Evolutionary conservation across 2,329 filamentous ascomycete genomes (phyloP).

Genomic region (Alternaria solani): DNA sequence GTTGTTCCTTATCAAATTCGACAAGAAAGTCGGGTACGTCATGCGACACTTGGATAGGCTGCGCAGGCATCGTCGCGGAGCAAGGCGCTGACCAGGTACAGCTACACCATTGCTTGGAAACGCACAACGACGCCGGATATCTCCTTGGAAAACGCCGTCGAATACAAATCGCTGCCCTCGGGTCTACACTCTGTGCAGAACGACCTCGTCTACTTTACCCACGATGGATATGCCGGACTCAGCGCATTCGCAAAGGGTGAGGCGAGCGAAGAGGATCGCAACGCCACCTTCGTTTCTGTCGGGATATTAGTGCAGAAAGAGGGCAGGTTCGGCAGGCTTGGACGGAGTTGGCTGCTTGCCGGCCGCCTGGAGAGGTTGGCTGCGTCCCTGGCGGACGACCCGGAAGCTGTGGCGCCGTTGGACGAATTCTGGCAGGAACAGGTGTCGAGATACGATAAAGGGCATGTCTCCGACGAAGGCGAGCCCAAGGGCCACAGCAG

Average conservation of each 20-base stretch:
- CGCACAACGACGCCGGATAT: slow-evolving; percentile 71
- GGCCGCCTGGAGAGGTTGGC: slow-evolving; percentile 77
- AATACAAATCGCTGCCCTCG: slow-evolving; percentile 95
- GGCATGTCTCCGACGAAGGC: not conserved
- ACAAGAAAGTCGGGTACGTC: slow-evolving; percentile 84
- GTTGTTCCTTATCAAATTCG: slow-evolving; percentile 88
- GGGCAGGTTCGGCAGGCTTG: slow-evolving; percentile 74
- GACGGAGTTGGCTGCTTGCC: slow-evolving; percentile 89
- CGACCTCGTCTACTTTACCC: slow-evolving; percentile 92
- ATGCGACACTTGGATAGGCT: slow-evolving; percentile 6
- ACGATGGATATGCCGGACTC: slow-evolving; percentile 82
- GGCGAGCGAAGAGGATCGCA: slow-evolving; percentile 78
- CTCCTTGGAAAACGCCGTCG: slow-evolving; percentile 83
- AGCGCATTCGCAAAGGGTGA: slow-evolving; percentile 90
- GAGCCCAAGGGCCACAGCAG: slow-evolving; percentile 34
- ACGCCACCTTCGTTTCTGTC: slow-evolving; percentile 92
- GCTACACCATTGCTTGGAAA: slow-evolving; percentile 89
- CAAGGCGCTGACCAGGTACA: slow-evolving; percentile 41
- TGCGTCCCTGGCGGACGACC: slow-evolving; percentile 67
- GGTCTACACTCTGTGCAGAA: slow-evolving; percentile 87
- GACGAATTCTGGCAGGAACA: slow-evolving; percentile 82
- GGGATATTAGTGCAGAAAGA: slow-evolving; percentile 87
- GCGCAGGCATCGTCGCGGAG: slow-evolving; percentile 1
- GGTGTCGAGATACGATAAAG: slow-evolving; percentile 14
- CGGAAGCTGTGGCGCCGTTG: slow-evolving; percentile 68